These are phyloP conservation scores for Peronospora farinosa DNA, from an alignment of 352 stramenopile species.

Conservation along the genomic window DNA sequence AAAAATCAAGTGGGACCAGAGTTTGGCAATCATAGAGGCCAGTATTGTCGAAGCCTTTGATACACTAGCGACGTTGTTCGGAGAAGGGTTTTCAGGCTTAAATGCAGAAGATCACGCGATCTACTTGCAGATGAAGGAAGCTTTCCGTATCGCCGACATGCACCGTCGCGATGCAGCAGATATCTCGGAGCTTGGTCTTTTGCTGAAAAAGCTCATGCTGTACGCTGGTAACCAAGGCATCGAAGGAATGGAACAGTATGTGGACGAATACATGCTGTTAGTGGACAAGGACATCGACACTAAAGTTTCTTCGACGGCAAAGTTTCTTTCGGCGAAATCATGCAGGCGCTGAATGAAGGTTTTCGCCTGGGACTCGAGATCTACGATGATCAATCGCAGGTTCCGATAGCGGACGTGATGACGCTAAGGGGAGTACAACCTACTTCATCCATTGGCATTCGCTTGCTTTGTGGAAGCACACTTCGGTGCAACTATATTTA, in stretches of 20 bases:
- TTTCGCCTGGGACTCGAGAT: constrained; percentile 71
- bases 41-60: constrained; percentile 50
- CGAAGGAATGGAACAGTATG: constrained; percentile 60
- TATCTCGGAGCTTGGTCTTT: constrained; percentile 41
- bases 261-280: constrained; percentile 67
- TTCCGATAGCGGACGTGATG: constrained; percentile 15
- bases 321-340: constrained; percentile 69
- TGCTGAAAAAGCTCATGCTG: constrained; percentile 62
- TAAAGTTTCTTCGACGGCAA: too few relatives aligned
- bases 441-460: constrained; percentile 12
- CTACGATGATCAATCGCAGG: constrained; percentile 42
- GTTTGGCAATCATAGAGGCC: constrained; percentile 34
- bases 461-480: constrained; percentile 13
- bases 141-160: constrained; percentile 57
- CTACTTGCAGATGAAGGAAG: constrained; percentile 77
- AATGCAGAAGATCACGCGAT: constrained; percentile 53
- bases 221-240: constrained; percentile 40
- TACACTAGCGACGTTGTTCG: constrained; percentile 31
- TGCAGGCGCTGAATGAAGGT: constrained; percentile 66
- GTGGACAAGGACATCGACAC: constrained; percentile 62
- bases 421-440: constrained; percentile 5
- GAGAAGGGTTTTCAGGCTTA: background rate
- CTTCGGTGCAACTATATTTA: constrained; percentile 16
- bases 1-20: constrained; percentile 38
- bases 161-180: constrained; percentile 59